Evolutionary conservation across 345 rosid genomes (phyloP).

Genomic region (Psidium guajava): DNA sequence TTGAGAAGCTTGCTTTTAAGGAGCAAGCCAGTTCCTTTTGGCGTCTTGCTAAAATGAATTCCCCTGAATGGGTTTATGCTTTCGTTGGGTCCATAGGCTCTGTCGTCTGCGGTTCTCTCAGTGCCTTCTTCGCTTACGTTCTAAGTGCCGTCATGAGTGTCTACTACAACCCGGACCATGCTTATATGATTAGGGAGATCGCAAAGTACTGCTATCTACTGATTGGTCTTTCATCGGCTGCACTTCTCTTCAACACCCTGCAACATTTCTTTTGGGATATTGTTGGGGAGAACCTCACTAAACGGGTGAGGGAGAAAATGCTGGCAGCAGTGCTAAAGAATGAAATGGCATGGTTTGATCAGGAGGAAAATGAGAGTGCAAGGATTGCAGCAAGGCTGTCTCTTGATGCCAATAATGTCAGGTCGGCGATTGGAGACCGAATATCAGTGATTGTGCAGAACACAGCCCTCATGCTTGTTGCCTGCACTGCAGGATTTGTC

Average conservation of each 20-base stretch:
- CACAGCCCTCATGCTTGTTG: constrained; percentile 87
- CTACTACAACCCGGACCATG: constrained; percentile 79
- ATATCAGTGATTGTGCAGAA: constrained; percentile 95
- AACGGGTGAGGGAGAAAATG: constrained; percentile 94
- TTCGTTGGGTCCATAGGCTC: constrained; percentile 86
- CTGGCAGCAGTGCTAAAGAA: constrained; percentile 76
- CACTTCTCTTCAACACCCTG: constrained; percentile 80
- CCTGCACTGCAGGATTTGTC: constrained; percentile 95
- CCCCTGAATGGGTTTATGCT: constrained; percentile 96
- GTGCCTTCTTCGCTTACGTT: constrained; percentile 93
- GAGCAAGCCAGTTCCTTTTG: constrained; percentile 96
- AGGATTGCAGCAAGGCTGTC: constrained; percentile 84
- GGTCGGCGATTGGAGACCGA: constrained; percentile 96
- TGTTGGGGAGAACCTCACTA: constrained; percentile 95
- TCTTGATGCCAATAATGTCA: constrained; percentile 93
- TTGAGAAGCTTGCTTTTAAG: constrained; percentile 84
- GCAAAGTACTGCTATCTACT: constrained; percentile 81
- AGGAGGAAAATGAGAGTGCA: constrained; percentile 93
- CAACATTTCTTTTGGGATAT: constrained; percentile 99
- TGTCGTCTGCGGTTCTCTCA: constrained; percentile 76
- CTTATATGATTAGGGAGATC: constrained; percentile 77
- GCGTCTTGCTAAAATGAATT: constrained; percentile 96
- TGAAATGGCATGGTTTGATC: constrained; percentile 98
- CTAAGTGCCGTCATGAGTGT: constrained; percentile 88
- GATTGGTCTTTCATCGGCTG: constrained; percentile 93